Evolutionary conservation across 495 filamentous ascomycete genomes (phyloP).

Genomic region (Tuber borchii): DNA sequence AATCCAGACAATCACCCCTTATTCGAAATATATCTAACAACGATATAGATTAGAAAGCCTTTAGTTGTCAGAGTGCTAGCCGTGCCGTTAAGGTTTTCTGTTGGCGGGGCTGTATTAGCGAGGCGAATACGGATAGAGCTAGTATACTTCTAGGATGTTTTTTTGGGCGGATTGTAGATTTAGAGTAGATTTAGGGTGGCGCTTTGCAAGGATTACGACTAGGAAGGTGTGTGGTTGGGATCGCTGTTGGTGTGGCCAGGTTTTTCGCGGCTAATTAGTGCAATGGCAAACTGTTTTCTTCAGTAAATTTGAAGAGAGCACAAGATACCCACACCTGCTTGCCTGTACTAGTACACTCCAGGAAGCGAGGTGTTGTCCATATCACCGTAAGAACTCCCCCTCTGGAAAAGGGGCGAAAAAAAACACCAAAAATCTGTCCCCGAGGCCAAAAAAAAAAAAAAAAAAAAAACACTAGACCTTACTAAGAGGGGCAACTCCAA

Average conservation of each 20-base stretch:
- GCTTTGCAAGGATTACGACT: neutral
- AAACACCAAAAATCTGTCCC: neutral
- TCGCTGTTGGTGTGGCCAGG: neutral
- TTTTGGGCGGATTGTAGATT: neutral
- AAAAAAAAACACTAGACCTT: too few relatives aligned
- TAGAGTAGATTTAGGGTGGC: neutral
- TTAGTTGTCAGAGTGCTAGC: neutral
- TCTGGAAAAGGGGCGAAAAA: too few relatives aligned
- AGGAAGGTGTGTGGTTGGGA: neutral
- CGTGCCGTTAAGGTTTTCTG: neutral
- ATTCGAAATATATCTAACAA: neutral
- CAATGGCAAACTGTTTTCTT: neutral
- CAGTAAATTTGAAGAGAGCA: neutral
- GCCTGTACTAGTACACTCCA: neutral
- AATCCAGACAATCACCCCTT: neutral
- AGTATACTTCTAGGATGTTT: neutral
- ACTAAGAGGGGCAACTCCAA: too few relatives aligned
- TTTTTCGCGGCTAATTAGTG: neutral
- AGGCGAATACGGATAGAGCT: neutral
- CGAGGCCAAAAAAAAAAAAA: too few relatives aligned
- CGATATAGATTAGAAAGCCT: neutral
- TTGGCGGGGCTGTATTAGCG: neutral
- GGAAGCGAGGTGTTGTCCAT: neutral
- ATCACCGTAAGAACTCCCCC: too few relatives aligned
- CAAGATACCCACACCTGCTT: neutral